Evolutionary conservation across 345 rosid genomes (phyloP).

Genomic region (Luvunga scandens): DNA sequence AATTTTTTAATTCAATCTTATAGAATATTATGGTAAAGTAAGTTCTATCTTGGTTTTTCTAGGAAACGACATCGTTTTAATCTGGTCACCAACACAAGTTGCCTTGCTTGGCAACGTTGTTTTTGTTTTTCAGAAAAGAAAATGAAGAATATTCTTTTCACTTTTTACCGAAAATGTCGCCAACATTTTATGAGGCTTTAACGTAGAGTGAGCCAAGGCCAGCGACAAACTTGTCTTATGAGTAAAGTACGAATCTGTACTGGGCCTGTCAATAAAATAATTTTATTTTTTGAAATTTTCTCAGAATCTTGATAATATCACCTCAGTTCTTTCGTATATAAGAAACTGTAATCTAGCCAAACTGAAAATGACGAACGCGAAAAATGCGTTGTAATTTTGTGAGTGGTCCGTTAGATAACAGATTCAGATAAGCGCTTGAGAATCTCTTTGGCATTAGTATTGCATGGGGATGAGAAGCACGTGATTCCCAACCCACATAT

Average conservation of each 20-base stretch:
- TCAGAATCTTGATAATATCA: neutral
- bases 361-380: neutral
- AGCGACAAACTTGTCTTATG: slow-evolving; percentile 2
- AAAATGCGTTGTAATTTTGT: neutral
- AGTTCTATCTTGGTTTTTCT: neutral
- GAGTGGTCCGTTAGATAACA: neutral
- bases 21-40: no score
- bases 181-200: neutral
- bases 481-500: slow-evolving; percentile 10
- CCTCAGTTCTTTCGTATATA: neutral
- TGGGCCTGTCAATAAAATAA: neutral
- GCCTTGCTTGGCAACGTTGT: neutral
- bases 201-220: neutral
- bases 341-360: neutral
- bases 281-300: neutral
- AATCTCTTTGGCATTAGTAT: neutral
- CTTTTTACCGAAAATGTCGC: neutral
- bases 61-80: neutral
- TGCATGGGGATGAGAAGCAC: slow-evolving; percentile 11
- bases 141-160: slow-evolving; percentile 1
- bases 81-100: neutral
- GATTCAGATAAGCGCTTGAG: neutral
- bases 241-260: slow-evolving; percentile 2
- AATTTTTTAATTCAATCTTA: no score
- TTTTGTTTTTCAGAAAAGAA: neutral